phyloP scores from a whole-genome alignment of 2,329 filamentous ascomycete genomes.

The Ophiostoma ulmi region DNA sequence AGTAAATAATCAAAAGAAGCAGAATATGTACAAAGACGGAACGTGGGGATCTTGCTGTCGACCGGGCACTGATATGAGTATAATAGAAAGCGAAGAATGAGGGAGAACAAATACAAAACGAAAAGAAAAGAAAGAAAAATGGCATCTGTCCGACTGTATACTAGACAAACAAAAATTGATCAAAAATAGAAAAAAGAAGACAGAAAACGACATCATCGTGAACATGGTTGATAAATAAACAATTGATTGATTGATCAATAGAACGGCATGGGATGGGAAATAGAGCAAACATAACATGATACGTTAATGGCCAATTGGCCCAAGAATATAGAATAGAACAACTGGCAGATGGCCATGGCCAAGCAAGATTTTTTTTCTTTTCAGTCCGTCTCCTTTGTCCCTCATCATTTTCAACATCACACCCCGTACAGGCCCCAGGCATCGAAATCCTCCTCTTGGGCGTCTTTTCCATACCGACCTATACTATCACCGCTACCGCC shows the following conservation, averaged over 20 bases:
- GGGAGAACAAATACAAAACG: no score
- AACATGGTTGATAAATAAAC: not conserved
- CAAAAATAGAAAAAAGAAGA: not conserved
- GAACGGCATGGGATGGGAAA: not conserved
- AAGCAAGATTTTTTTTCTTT: not conserved
- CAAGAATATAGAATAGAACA: not conserved
- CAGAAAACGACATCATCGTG: no score
- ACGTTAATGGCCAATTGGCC: slow-evolving; percentile 13
- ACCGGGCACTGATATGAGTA: no score
- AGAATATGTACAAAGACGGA: not conserved
- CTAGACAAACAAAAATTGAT: not conserved
- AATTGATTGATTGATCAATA: not conserved
- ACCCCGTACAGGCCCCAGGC: slow-evolving; percentile 6
- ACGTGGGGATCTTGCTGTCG: not conserved
- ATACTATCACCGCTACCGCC: not conserved
- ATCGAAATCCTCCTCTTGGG: not conserved
- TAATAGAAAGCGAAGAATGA: no score
- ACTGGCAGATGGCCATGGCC: not conserved
- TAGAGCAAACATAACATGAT: slow-evolving; percentile 1
- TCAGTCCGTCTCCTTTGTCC: not conserved
- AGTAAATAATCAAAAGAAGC: not conserved
- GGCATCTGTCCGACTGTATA: no score
- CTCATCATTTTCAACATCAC: not conserved
- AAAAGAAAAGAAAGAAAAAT: no score
- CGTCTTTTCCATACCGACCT: not conserved